Evolutionary conservation across 1,139 yeast species (phyloP).

Genomic region (Suhomyces bribrorum): DNA sequence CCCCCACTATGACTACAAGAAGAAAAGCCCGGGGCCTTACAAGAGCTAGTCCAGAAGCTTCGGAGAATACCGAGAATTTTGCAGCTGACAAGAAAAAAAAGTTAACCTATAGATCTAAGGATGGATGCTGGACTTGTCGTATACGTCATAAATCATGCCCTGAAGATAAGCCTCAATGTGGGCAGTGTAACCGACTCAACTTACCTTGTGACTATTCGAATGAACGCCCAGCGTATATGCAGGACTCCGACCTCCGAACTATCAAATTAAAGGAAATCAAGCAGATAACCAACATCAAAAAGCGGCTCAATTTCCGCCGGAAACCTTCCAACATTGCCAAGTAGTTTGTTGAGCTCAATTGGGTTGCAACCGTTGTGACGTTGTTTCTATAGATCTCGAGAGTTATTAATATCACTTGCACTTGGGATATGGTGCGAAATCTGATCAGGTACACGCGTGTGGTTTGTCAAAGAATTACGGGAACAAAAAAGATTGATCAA

Average conservation of each 20-base stretch:
- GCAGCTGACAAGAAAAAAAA: constrained; percentile 12
- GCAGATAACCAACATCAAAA: constrained; percentile 33
- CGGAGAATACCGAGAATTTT: background rate
- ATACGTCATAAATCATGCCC: constrained; percentile 66
- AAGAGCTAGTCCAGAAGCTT: background rate
- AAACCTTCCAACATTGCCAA: background rate
- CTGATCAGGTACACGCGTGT: constrained; percentile 8
- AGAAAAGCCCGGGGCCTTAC: background rate
- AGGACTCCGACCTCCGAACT: constrained; percentile 36
- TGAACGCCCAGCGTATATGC: constrained; percentile 58
- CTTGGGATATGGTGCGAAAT: constrained; percentile 11
- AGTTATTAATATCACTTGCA: too few species aligned
- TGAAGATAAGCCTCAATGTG: constrained; percentile 59
- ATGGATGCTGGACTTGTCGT: constrained; percentile 73
- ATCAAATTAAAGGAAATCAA: constrained; percentile 53
- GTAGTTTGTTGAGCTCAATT: too few species aligned
- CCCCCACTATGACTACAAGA: background rate
- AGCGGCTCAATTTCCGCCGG: constrained; percentile 20
- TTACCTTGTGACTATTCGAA: constrained; percentile 55
- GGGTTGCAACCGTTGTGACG: too few species aligned
- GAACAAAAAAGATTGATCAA: background rate
- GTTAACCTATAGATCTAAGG: constrained; percentile 47
- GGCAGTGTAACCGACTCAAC: constrained; percentile 53
- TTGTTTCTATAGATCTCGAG: too few species aligned
- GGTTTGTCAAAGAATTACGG: constrained; percentile 1